Conservation (phyloP, 1,284 basidiomycete species). For the Athelia sp. region DNA sequence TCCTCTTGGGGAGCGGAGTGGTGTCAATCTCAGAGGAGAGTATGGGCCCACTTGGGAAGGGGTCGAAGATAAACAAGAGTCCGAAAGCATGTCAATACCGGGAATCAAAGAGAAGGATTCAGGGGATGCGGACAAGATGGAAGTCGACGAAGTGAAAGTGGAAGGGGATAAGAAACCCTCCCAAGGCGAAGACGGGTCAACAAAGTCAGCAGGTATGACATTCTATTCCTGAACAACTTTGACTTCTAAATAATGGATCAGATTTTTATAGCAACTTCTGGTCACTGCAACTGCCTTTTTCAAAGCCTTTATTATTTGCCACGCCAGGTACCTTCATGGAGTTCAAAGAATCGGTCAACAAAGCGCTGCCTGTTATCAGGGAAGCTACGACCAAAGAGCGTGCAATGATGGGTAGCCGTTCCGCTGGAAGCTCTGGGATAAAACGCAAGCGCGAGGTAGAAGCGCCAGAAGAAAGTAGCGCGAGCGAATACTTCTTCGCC, state of each 20-base stretch:
- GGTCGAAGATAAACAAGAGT: conserved; percentile 20
- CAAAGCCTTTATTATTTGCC: conserved; percentile 62
- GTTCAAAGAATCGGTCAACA: conserved; percentile 66
- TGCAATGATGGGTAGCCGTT: conserved; percentile 71
- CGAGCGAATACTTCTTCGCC: conserved; percentile 82
- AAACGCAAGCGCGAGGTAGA: conserved; percentile 66
- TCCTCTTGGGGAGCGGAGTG: conserved; percentile 83
- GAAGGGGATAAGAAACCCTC: conserved; percentile 31
- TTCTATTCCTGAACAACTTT: conserved; percentile 1
- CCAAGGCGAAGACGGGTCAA: conserved; percentile 23
- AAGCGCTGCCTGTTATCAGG: conserved; percentile 71
- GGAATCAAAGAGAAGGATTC: conserved; percentile 17
- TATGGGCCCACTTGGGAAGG: conserved; percentile 78
- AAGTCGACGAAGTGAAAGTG: conserved; percentile 38
- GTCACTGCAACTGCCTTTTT: conserved; percentile 78
- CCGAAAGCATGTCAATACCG: conserved; percentile 15
- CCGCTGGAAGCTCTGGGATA: conserved; percentile 27
- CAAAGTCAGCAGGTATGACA: conserved; percentile 60
- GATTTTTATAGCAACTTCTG: conserved; percentile 85
- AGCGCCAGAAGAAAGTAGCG: conserved; percentile 37
- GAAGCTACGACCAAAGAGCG: conserved; percentile 82
- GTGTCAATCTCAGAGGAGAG: conserved; percentile 86
- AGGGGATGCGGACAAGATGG: conserved; percentile 23
- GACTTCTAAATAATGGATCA: conserved; percentile 19
- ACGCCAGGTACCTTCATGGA: conserved; percentile 46